Evolutionary conservation across 768 basidiomycete genomes (phyloP).

Genomic region (Auricularia sp.): DNA sequence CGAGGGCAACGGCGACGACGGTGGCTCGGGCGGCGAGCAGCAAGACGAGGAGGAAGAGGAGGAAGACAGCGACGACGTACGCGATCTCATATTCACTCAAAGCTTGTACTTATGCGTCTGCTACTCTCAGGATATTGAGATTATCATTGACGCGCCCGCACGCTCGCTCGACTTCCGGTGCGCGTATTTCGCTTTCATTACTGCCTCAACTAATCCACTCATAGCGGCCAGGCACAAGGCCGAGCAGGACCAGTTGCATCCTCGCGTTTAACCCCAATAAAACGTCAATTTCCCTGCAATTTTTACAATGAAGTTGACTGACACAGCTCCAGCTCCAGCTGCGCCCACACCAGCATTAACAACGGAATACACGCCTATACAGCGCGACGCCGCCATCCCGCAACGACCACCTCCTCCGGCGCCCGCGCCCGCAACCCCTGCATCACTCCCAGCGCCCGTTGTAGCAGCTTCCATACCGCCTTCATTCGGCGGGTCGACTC

Average conservation of each 20-base stretch:
- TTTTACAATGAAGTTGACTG: neutral
- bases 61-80: slow-evolving; percentile 38
- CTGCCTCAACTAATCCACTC: neutral
- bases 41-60: slow-evolving; percentile 29
- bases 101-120: too few relatives aligned
- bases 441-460: slow-evolving; percentile 6
- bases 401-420: slow-evolving; percentile 17
- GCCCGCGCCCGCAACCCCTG: slow-evolving; percentile 19
- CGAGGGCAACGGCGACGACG: slow-evolving; percentile 18
- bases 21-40: slow-evolving; percentile 18
- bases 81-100: neutral
- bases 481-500: too few relatives aligned
- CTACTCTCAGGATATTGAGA: slow-evolving; percentile 63
- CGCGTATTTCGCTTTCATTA: slow-evolving; percentile 10
- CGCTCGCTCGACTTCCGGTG: slow-evolving; percentile 72
- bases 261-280: slow-evolving; percentile 7
- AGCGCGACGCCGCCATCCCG: slow-evolving; percentile 43
- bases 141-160: slow-evolving; percentile 74
- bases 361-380: slow-evolving; percentile 61
- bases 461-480: slow-evolving; percentile 11
- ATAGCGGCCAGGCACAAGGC: too few relatives aligned
- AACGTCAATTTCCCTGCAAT: slow-evolving; percentile 3
- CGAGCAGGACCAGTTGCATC: neutral
- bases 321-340: slow-evolving; percentile 22
- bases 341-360: slow-evolving; percentile 48